Base-by-base conservation (phyloP, 257 asterid genomes). In the Salvia hispanica region DNA sequence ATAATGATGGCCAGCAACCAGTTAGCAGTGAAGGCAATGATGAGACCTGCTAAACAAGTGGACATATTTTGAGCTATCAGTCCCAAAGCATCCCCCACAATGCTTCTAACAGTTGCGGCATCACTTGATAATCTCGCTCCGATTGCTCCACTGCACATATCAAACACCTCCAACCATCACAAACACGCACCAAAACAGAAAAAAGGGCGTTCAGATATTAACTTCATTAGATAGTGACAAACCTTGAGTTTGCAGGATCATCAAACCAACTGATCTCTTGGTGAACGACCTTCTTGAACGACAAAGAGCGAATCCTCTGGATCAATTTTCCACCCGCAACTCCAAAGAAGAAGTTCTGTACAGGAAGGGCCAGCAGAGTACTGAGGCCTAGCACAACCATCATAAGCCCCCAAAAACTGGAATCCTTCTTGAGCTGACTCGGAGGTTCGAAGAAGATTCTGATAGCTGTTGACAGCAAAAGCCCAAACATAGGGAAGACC, bases 261-360 rank as follows among this genome's bases (percentile, higher is more conserved):
- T 91, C 98, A 36, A 88, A 88, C 97, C 97, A 91, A 48, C 91
- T 81, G 62, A 91, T 88, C 80, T 91, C 96, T 62, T 84, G 94
- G 83, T 86, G 88, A 44, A 88, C 94, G 0, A 91, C 87, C 70
- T 84, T 91, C 69, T 74, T 79, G 65, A 91, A 91, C 0, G 90
- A 51, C 73, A 88, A 8, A 7, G 94, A 83, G 31, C 97, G 91
- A 46, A 91, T 75, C 72, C 96, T 82, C 50, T 72, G 76, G 4
- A 91, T 81, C 82, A 91, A 67, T 48, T 73, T 88, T 4, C 90
- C 94, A n/a, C 97, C 96, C 0, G 96, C 93, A 43, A 91, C 69
- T 62, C 94, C 97, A 9, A 91, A 91, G 25, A 85, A 83, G 82
- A 51, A 84, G 52, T 85, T 86, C 70, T 91, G 96, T 16, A 85